phyloP scores from a whole-genome alignment of 2,329 filamentous ascomycete species.

The Calonectria naviculata region DNA sequence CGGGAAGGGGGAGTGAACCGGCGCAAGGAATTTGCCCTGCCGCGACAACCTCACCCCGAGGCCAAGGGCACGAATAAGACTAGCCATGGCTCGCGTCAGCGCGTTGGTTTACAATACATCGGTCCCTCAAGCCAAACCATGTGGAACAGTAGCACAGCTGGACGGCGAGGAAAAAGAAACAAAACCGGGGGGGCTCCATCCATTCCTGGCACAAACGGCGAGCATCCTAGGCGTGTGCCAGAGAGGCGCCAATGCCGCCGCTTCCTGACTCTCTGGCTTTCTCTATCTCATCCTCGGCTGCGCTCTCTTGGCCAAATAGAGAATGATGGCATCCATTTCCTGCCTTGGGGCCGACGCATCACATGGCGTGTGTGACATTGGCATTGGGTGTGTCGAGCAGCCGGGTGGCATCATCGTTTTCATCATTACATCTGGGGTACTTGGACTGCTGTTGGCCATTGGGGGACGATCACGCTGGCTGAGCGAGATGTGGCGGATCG shows the following conservation, averaged over 20 bases:
- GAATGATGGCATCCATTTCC: background rate
- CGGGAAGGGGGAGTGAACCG: background rate
- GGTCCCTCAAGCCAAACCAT: background rate
- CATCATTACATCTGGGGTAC: slow-evolving; percentile 15
- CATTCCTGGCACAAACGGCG: slow-evolving; percentile 1
- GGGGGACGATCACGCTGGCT: slow-evolving; percentile 1
- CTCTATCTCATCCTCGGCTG: background rate
- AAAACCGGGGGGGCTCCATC: background rate
- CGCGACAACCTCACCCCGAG: background rate
- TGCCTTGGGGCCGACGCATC: background rate
- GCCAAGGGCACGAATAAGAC: background rate
- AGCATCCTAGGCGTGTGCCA: background rate
- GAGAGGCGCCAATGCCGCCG: slow-evolving; percentile 17
- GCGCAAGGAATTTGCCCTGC: background rate
- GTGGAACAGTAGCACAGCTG: background rate
- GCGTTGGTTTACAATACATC: slow-evolving; percentile 2
- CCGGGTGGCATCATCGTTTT: slow-evolving; percentile 23
- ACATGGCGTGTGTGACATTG: background rate
- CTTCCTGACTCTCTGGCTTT: background rate
- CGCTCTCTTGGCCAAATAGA: background rate
- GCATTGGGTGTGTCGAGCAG: background rate
- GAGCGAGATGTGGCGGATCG: slow-evolving; percentile 8
- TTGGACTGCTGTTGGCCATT: background rate
- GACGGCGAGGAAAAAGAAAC: background rate
- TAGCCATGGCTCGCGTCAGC: slow-evolving; percentile 2